Base-by-base conservation (phyloP, 2,329 filamentous ascomycete species). In the Beauveria varroae region DNA sequence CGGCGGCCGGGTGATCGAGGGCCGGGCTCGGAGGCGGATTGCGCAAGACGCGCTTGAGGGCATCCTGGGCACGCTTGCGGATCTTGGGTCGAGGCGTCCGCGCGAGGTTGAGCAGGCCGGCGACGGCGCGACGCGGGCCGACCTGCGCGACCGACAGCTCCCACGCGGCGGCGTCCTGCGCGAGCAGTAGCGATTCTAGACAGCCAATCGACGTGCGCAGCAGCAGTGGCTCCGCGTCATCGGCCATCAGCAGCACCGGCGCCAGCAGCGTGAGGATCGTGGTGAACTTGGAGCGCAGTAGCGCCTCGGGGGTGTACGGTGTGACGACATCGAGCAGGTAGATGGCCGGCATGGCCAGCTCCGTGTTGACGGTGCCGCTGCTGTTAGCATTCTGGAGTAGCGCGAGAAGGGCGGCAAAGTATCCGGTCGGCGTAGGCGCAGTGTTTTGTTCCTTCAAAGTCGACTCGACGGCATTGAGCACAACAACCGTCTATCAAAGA, bases 321-420 rank as follows among this genome's bases (percentile, higher is more conserved):
- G 92, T 95, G 68, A 97, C 85, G 67, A 96, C 81, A 75, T 99
- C 93, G 78, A 99, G 91, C 18, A 99, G 87, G 75, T 99, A 99
- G 68, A 99, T 89, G 66, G 96, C 89, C 3, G 93, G 90, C 24
- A 89, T 86, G 37, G 90, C 89, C 63, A 96, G 80, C 65, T 96
- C 91, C 73, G 90, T 90, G 72, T 93, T 93, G 60, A 89, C 79
- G 60, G 86, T 85, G 57, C 86, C 88, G 65, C 76, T 80, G 44
- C 82, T 85, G 59, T 89, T 82, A 30, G 91, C 88, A 75, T 96
- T 90, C 68, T 86, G 85, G 3, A 99, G 84, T 3, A 99, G 83
- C 43, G 93, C 91, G 51, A 99, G 82, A 5, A 99, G 85, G n/a
- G 95, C 93, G 18, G 93, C 93, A 72, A 98, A 97, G 77, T 98